Conservation (phyloP, 2,329 filamentous ascomycete species). For the Fusarium coicis region DNA sequence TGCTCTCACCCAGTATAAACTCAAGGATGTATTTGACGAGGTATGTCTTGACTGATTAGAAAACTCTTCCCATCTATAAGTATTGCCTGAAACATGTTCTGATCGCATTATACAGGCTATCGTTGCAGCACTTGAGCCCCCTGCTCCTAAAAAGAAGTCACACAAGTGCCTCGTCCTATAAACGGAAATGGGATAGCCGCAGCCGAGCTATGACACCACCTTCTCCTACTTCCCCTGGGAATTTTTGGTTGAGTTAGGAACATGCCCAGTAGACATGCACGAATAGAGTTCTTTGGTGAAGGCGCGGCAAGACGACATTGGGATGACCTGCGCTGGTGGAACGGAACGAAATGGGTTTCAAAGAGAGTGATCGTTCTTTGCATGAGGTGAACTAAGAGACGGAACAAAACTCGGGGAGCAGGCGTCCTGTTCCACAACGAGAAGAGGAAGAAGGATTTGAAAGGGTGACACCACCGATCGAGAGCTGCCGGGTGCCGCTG, state of each 20-base stretch:
- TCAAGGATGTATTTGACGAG: constrained; percentile 99
- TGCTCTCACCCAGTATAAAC: constrained; percentile 95
- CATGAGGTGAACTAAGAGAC: constrained; percentile 33
- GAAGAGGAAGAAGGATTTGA: constrained; percentile 24
- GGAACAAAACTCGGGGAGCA: constrained; percentile 40
- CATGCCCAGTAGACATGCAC: constrained; percentile 22
- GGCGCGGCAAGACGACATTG: constrained; percentile 24
- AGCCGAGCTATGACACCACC: constrained; percentile 21
- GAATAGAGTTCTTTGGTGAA: constrained; percentile 30
- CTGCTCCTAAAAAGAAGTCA: constrained; percentile 80
- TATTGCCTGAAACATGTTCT: constrained; percentile 9
- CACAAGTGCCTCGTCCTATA: constrained; percentile 78
- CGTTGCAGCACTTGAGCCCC: constrained; percentile 92
- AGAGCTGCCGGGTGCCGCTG: constrained; percentile 13
- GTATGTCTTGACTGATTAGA: constrained; percentile 60
- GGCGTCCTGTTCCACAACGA: constrained; percentile 35
- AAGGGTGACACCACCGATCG: constrained; percentile 21
- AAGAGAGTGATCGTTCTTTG: constrained; percentile 29
- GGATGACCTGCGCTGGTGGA: constrained; percentile 24
- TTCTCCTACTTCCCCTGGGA: constrained; percentile 25
- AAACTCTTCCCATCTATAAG: not conserved
- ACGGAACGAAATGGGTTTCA: constrained; percentile 20
- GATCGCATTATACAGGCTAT: constrained; percentile 75
- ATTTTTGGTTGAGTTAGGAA: constrained; percentile 21
- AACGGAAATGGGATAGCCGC: constrained; percentile 29